Evolutionary conservation across 1,284 basidiomycete species (phyloP), one percentile per base, ranked within the genome.

Genomic region (Cutaneotrichosporon cyanovorans): DNA sequence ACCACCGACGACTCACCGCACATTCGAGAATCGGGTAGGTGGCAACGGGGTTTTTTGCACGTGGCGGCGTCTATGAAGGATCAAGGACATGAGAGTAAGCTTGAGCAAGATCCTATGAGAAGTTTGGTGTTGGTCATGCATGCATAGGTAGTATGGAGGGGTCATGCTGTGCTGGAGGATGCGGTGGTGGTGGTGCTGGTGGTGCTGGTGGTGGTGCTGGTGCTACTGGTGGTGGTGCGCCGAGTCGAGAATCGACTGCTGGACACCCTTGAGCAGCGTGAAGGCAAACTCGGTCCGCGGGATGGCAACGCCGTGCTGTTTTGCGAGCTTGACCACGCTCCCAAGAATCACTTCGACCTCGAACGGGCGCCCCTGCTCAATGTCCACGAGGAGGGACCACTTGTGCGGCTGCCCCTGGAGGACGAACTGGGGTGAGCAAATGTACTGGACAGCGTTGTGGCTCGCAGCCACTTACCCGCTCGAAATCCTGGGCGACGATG

Each of bases 311-410:
- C 50, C 51, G 38, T 57, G 40, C 37, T 58, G 45, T 16, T 55
- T 36, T 0, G 63, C 69, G n/a, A 70, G 51, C n/a, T 51, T 42
- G 20, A 69, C 51, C 1, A 72, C 66, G 2, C 58, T 51, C 1
- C 69, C 67, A 2, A 61, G 53, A 21, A 69, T 68, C 18, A 66
- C 66, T 49, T 72, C 69, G 18, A 69, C 61, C 50, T 72, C 69
- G 53, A 71, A 60, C n/a, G 69, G 69, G 19, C 66, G 56, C 12
- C 60, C 60, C 35, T 62, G 54, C 47, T 68, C 66, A 18, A 69
- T 54, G 46, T 70, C 69, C 19, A 69, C 51, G 40, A 66, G 51
- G 28, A 70, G 51, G 3, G 58, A 62, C 58, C 66, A 67, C 50
- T 64, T 66, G 57, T 71, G 69, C 15, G 43, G 23, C 25, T 31